Base-by-base conservation (phyloP, 352 stramenopile genomes). In the Phytophthora meadii region DNA sequence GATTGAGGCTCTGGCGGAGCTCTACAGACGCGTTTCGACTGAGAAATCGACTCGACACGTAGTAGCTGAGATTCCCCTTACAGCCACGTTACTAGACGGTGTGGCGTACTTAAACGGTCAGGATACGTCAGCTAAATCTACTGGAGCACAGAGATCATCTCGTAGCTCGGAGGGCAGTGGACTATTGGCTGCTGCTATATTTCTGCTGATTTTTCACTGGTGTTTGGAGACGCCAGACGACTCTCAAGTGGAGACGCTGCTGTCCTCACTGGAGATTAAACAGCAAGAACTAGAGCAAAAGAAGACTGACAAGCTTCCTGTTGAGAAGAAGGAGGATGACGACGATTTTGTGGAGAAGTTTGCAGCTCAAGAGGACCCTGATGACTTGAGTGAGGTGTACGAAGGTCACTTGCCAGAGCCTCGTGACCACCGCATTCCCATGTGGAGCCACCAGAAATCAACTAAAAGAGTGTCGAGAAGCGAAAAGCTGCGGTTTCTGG, bases 321-420 rank as follows among this genome's bases (percentile, higher is more conserved):
- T 32, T 19, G 24, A 52, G 25, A 24, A 58, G 17, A 5, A 25
- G 42, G n/a, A 19, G 10, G 2, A 58, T 42, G 17, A 28, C 25
- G 54, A 57, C 5, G 54, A 22, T 1, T 72, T 72, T 53, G 65
- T 73, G 22, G 76, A 82, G 49, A 76, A 80, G 24, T 83, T 68
- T 41, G 81, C 81, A 22, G 68, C 69, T 0, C 45, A 86, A 30
- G 81, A 89, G 70, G 81, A 89, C 49, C 77, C 81, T 5, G 77
- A 89, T 41, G 81, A 89, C 60, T 54, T 89, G 22, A 82, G 77
- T 61, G 59, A 84, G 50, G 76, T 89, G 7, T 89, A 89, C 49
- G 76, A 89, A 49, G 81, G 77, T 41, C 64, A 72, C 22, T 61
- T 74, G 37, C 56, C 61, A 36, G 48, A 57, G 27, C 12, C 25